Base-by-base conservation (phyloP, 2,329 filamentous ascomycete species). In the Fusarium sp. region DNA sequence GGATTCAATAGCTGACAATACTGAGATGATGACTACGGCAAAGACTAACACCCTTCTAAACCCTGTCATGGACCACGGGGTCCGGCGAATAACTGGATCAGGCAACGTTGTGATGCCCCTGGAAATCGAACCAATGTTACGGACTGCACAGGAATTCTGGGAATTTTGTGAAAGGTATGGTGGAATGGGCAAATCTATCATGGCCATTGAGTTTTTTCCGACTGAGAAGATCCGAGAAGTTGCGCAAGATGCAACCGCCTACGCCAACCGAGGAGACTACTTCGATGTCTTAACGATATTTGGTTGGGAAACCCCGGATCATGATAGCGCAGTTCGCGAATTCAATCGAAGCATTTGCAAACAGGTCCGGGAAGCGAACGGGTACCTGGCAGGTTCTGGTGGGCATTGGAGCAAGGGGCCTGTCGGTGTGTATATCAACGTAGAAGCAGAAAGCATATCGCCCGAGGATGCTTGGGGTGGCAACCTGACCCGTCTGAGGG, bases 261-360 rank as follows among this genome's bases (percentile, higher is more conserved):
- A 84, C 59, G 81, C 83, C 6, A 84, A 82, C 64, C 79, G 84
- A 7, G 83, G 82, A 10, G 73, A 73, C 8, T 82, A 83, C 40
- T 83, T 83, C 65, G 84, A 86, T 50, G 80, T 81, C 3, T 76
- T 82, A 54, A 77, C 82, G 4, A 71, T 74, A 8, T 77, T 83
- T 30, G 77, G 79, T 14, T 86, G 84, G 84, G 77, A 78, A 3
- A 78, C 82, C 40, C 40, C 73, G 6, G 72, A 66, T 9, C 77
- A 80, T 24, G 84, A 86, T 62, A 32, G 34, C 2, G 74, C 78
- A 12, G 77, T 82, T 22, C 77, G 81, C 0, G 70, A 73, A 4
- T 83, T 82, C 73, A 83, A 83, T 20, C 73, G 82, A 5, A 72
- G 75, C 14, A 49, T 83, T 9, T 76, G 71, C 43, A 61, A 44